These are phyloP conservation scores for Gremmenia infestans DNA, from an alignment of 2,329 filamentous ascomycete genomes.

Conservation along the genomic window DNA sequence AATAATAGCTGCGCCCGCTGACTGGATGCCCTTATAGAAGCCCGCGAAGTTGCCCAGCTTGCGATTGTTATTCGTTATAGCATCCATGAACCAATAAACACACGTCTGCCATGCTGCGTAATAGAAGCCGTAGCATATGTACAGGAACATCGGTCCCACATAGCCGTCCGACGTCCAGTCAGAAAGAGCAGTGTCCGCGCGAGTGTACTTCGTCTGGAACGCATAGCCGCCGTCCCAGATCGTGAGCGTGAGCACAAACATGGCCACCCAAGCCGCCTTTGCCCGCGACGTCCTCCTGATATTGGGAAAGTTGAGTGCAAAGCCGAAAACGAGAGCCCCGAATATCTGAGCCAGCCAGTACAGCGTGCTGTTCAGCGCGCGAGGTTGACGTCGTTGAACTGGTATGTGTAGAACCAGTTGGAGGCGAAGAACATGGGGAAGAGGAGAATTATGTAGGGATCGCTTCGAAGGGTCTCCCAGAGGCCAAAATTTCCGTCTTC, in stretches of 20 bases:
- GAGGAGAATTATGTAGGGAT: conserved; percentile 67
- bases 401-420: conserved; percentile 75
- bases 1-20: conserved; percentile 70
- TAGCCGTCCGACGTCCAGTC: conserved; percentile 54
- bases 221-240: conserved; percentile 79
- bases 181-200: conserved; percentile 18
- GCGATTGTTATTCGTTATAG: conserved; percentile 82
- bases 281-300: conserved; percentile 62
- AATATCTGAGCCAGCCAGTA: conserved; percentile 75
- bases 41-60: conserved; percentile 85
- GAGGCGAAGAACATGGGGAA: conserved; percentile 76
- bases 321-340: conserved; percentile 69
- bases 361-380: conserved; percentile 66
- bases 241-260: conserved; percentile 65
- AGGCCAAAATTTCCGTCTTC: conserved; percentile 73
- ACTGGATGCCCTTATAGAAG: conserved; percentile 84
- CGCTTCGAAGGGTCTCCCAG: conserved; percentile 61
- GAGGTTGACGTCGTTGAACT: conserved; percentile 67
- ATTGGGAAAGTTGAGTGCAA: conserved; percentile 55
- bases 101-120: conserved; percentile 85
- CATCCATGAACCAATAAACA: conserved; percentile 90
- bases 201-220: conserved; percentile 59
- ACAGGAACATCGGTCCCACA: conserved; percentile 74
- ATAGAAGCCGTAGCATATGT: conserved; percentile 83
- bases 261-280: conserved; percentile 51